Evolutionary conservation across 2,329 filamentous ascomycete genomes (phyloP).

Genomic region (Penicillium sp.): DNA sequence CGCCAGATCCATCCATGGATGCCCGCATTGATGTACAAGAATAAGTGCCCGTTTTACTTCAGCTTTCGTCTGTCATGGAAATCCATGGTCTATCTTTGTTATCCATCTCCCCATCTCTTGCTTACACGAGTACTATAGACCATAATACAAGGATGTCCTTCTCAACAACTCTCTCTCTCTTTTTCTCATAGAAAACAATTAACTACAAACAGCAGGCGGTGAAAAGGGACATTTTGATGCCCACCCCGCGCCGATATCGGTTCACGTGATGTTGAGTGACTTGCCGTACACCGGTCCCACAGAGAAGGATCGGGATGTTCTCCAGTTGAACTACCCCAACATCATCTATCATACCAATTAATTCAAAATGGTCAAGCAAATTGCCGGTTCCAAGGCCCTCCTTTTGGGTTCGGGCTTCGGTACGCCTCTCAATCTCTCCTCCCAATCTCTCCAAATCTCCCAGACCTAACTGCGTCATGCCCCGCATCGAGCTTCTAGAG

Average conservation of each 20-base stretch:
- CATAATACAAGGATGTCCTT: not conserved
- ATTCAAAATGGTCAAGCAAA: constrained; percentile 36
- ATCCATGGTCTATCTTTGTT: no score
- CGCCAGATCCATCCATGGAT: not conserved
- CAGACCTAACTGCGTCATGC: constrained; percentile 6
- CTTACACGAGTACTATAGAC: not conserved
- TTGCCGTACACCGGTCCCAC: constrained; percentile 17
- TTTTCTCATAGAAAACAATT: not conserved
- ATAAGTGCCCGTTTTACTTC: not conserved
- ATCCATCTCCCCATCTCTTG: no score
- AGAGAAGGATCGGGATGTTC: not conserved
- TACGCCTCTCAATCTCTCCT: constrained; percentile 16
- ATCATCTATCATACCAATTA: constrained; percentile 16
- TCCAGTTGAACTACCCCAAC: constrained; percentile 7
- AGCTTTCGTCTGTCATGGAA: no score
- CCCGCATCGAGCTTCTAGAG: constrained; percentile 16
- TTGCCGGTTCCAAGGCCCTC: constrained; percentile 41
- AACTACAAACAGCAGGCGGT: not conserved
- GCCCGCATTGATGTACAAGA: not conserved
- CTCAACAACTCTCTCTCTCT: not conserved
- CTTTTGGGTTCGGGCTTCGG: constrained; percentile 40
- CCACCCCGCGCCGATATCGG: constrained; percentile 27
- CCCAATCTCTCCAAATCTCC: not conserved
- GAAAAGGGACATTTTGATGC: not conserved
- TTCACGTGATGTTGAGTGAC: constrained; percentile 28